These are phyloP conservation scores for Clarireedia sp. DNA, from an alignment of 2,329 filamentous ascomycete species.

Conservation along the genomic window DNA sequence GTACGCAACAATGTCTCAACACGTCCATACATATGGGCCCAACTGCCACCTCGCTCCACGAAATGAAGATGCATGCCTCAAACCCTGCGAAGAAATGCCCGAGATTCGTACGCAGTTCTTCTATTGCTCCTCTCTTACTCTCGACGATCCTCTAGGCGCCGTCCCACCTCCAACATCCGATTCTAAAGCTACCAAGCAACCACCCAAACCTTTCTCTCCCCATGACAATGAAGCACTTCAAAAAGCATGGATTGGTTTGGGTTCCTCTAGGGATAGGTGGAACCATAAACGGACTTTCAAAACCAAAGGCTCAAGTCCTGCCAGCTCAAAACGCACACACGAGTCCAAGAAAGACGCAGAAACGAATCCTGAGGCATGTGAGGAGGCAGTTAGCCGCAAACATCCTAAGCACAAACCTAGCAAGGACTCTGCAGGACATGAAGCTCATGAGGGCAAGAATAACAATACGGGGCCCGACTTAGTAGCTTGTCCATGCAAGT, in stretches of 20 bases:
- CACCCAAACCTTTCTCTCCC: constrained; percentile 68
- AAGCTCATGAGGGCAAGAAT: neutral
- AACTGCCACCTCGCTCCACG: constrained; percentile 23
- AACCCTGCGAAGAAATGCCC: constrained; percentile 41
- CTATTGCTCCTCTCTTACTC: constrained; percentile 72
- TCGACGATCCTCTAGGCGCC: constrained; percentile 80
- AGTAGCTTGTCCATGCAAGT: constrained; percentile 2
- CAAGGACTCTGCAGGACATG: neutral
- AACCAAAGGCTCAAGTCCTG: neutral
- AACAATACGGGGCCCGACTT: neutral
- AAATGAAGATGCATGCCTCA: neutral
- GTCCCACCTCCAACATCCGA: constrained; percentile 44
- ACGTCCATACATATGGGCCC: constrained; percentile 27
- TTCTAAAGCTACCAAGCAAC: constrained; percentile 45
- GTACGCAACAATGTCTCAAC: constrained; percentile 22
- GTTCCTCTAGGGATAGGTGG: constrained; percentile 39
- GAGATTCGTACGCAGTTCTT: constrained; percentile 69
- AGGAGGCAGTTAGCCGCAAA: neutral
- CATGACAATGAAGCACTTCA: constrained; percentile 76
- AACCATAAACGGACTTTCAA: constrained; percentile 35
- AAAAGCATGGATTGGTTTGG: constrained; percentile 63
- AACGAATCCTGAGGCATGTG: neutral
- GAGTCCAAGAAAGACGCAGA: neutral
- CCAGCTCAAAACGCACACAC: no score
- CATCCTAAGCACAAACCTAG: neutral